Evolutionary conservation across 2,329 filamentous ascomycete species (phyloP).

Genomic region (Elsinoe perseae): DNA sequence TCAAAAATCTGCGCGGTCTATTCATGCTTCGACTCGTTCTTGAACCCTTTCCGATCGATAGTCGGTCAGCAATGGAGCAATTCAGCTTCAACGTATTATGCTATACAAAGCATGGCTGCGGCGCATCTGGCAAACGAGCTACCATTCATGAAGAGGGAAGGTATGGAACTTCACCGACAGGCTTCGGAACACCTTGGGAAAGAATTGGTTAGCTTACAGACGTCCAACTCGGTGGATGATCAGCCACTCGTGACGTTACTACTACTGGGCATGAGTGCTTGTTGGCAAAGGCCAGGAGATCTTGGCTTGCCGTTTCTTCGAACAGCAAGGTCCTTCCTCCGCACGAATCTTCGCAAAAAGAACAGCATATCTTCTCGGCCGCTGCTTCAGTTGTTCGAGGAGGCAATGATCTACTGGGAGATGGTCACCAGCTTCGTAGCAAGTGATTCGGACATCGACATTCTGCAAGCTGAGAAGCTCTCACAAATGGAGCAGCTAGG

Average conservation of each 20-base stretch:
- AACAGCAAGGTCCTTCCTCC: slow-evolving; percentile 37
- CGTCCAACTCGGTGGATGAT: slow-evolving; percentile 20
- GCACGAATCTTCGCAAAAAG: slow-evolving; percentile 35
- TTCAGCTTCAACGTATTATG: slow-evolving; percentile 52
- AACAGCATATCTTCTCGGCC: slow-evolving; percentile 30
- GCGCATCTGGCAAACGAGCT: slow-evolving; percentile 23
- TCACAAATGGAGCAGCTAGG: slow-evolving; percentile 3
- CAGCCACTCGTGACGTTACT: slow-evolving; percentile 45
- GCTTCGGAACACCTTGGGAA: slow-evolving; percentile 43
- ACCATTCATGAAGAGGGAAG: slow-evolving; percentile 22
- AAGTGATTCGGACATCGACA: slow-evolving; percentile 28
- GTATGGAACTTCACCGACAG: slow-evolving; percentile 22
- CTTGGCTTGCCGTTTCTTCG: slow-evolving; percentile 49
- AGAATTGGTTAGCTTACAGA: slow-evolving; percentile 28
- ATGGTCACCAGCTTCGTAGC: slow-evolving; percentile 50
- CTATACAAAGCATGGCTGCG: slow-evolving; percentile 53
- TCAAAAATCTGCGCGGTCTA: slow-evolving; percentile 54
- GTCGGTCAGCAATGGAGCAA: slow-evolving; percentile 51
- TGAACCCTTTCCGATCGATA: slow-evolving; percentile 54
- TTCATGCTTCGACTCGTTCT: slow-evolving; percentile 56
- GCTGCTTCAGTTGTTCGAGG: slow-evolving; percentile 45
- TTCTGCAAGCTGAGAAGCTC: slow-evolving; percentile 2
- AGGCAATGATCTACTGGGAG: slow-evolving; percentile 53
- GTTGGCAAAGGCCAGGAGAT: slow-evolving; percentile 52
- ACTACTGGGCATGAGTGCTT: slow-evolving; percentile 52